Base-by-base conservation (phyloP, 768 basidiomycete genomes). In the Kwoniella botswanensis region DNA sequence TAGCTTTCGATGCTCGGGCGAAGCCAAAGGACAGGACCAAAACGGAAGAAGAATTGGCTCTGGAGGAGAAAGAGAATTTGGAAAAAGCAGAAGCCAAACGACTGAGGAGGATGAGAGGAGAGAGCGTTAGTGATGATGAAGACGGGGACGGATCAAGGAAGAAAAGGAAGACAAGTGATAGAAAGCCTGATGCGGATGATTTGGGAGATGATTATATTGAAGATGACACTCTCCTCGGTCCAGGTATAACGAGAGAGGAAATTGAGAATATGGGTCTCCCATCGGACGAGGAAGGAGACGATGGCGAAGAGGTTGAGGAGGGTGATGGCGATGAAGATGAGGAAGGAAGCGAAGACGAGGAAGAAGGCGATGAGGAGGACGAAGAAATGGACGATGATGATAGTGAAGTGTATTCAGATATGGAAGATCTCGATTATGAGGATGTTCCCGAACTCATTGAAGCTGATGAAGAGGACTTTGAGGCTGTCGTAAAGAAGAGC, bases 1-100 rank as follows among this genome's bases (percentile, higher is more conserved):
- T 98, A 6, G 94, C 91, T 0, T 96, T 95, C 77, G 97, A 98
- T 69, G 89, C 92, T 76, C 89, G 97, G 1, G 92, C 97, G 2
- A 93, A 94, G 73, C 92, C 97, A 0, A 97, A 93, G 80, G 92
- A 99, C 82, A 86, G 97, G 66, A 94, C 93, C 35, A 98, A 97
- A 85, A 98, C 95, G 0, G 96, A 97, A 77, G 94, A 98, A 77
- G 97, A 99, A 79, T 77, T 94, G 35, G 95, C 94, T 4, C 70
- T 91, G 71, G 94, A 96, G 71, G 92, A 92, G 79, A 94, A 93
- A 76, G 92, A 92, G 74, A 87, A 88, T 4, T 84, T 99, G 65
- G 92, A 95, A 84, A 91, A 90, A 82, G 92, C 93, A 1, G 97
- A 99, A 84, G 86, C 88, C 76, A 87, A 86, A 73, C 87, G 97